Base-by-base conservation (phyloP, 2,329 filamentous ascomycete genomes). In the Escovopsis sp. region DNA sequence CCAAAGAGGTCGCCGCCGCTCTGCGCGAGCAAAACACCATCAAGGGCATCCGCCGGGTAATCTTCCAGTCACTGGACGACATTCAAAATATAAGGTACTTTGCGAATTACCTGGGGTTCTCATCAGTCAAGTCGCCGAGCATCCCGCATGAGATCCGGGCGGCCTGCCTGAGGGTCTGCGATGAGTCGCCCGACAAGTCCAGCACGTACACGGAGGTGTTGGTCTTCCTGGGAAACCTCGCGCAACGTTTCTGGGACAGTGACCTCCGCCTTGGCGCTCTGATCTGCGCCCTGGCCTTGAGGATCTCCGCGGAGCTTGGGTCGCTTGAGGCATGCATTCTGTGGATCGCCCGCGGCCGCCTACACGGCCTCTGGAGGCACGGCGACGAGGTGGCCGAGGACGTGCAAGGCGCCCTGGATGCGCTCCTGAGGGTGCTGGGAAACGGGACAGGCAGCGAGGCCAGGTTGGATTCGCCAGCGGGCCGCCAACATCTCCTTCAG, bases 151-250 rank as follows among this genome's bases (percentile, higher is more conserved):
- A 45, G 37, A 44, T 57, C 31, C 55, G 55, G 35, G 36, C 46
- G 13, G 46, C 50, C 4, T 59, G 51, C 42, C 45, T 46, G 31
- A 48, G 43, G 11, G 43, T 55, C 9, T 39, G 54, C 20, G 16
- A 30, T 24, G 35, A 44, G 24, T 14, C 42, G 25, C n/a, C 41
- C n/a, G 31, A 39, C 8, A 37, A 44, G 31, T 37, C 32, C 8
- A 25, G 39, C 16, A 31, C 39, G n/a, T 40, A 20, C 12, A 45
- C 48, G 6, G 47, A 56, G 38, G 47, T 47, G 10, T 50, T 69
- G 33, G 45, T 51, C 1, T 58, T 70, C 39, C 47, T 70, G 20
- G 64, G 67, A 41, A 66, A 67, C 45, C 41, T 70, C 12, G 48
- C 54, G 24, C 52, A 62, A 35, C 57, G 55, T 35, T 49, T 65